Evolutionary conservation across 208 protist species (phyloP).

Genomic region (Leishmania lainsoni): DNA sequence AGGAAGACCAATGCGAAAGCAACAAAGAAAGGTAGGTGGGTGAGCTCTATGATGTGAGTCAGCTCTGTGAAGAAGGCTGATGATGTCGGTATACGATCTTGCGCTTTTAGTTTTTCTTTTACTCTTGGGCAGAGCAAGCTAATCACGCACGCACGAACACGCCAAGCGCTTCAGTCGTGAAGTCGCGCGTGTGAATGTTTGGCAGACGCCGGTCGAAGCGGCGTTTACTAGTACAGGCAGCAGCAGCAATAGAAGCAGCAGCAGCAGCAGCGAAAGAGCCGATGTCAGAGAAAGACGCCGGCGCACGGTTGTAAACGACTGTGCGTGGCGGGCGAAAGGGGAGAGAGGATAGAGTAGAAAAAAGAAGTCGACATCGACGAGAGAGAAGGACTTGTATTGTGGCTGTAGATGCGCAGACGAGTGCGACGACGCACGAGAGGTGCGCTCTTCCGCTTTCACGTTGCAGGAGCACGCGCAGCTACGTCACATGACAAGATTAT

Average conservation of each 20-base stretch:
- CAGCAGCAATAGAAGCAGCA: not conserved
- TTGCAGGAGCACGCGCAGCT: too few relatives aligned
- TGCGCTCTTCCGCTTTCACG: too few relatives aligned
- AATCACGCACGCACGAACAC: not conserved
- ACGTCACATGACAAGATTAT: too few relatives aligned
- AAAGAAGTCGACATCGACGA: conserved; percentile 21
- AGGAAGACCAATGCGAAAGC: not conserved
- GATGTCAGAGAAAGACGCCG: not conserved
- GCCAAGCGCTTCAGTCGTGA: not conserved
- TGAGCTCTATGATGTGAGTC: not conserved
- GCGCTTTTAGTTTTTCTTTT: not conserved
- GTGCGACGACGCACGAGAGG: not conserved
- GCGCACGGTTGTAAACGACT: not conserved
- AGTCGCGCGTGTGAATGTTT: not conserved
- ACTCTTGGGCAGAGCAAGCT: not conserved
- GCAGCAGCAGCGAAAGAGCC: not conserved
- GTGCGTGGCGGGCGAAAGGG: conserved; percentile 11
- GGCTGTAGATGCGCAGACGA: too few relatives aligned
- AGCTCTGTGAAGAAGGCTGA: not conserved
- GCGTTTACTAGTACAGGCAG: not conserved
- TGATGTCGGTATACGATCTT: not conserved
- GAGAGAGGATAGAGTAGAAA: conserved; percentile 12
- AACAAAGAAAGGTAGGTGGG: not conserved
- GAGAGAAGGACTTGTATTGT: not conserved
- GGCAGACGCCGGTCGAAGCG: not conserved